phyloP scores from a whole-genome alignment of 108 stramenopile species.

The Hondaea fermentalgiana region DNA sequence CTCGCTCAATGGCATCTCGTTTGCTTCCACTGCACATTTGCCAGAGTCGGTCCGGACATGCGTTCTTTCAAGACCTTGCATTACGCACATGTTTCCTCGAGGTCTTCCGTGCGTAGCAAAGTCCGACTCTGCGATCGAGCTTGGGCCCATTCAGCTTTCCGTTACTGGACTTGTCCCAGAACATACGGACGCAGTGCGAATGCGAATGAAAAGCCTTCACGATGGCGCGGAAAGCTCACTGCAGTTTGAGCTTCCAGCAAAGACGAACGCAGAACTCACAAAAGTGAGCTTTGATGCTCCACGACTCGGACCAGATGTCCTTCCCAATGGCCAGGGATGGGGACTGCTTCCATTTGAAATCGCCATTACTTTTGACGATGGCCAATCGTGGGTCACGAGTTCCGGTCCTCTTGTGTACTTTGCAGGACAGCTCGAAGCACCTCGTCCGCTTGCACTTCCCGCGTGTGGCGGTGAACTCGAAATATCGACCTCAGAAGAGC shows the following conservation, averaged over 20 bases:
- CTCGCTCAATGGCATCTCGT: not conserved
- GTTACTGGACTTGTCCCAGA: no score
- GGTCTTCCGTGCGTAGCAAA: not conserved
- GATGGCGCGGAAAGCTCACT: no score
- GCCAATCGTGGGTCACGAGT: not conserved
- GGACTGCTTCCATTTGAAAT: not conserved
- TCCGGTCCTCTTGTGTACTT: not conserved
- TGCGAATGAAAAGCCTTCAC: no score
- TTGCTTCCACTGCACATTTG: not conserved
- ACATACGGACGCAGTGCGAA: no score
- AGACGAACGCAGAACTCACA: not conserved
- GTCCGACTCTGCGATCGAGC: no score
- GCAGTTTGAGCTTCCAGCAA: not conserved
- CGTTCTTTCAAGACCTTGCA: not conserved
- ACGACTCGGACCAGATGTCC: not conserved
- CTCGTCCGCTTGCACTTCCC: not conserved
- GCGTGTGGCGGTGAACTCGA: not conserved
- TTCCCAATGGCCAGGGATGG: constrained; percentile 12
- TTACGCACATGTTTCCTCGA: not conserved
- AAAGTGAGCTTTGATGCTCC: not conserved
- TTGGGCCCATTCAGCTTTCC: no score
- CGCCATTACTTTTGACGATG: not conserved
- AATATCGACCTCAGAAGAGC: not conserved
- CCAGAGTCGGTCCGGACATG: not conserved
- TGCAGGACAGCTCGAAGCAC: not conserved